Percentiles rank a stretch among this genome's conserved stretches.
These are phyloP conservation scores for Xerocomus cyaneibrunnescens DNA, from an alignment of 1,284 basidiomycete genomes.

Conservation along the genomic window DNA sequence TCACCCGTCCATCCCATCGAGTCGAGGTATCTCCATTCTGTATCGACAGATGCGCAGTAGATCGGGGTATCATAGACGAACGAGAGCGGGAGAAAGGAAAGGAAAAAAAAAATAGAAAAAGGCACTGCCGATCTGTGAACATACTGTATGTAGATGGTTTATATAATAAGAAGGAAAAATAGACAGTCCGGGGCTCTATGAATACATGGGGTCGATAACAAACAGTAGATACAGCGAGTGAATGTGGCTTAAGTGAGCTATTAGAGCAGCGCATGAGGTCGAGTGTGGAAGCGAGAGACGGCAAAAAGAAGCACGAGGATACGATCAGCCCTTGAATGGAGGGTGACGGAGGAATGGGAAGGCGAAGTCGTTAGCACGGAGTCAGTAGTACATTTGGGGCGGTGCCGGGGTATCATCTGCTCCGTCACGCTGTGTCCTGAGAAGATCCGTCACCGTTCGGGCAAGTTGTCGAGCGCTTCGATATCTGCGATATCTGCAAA, in stretches of 20 bases:
- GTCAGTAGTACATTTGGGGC: background rate
- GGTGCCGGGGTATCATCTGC: constrained; percentile 6
- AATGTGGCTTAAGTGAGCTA: constrained; percentile 10
- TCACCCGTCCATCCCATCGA: background rate
- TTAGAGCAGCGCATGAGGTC: constrained; percentile 2
- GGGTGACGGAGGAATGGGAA: background rate
- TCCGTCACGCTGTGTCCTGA: background rate
- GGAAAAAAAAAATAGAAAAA: background rate
- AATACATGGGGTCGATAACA: constrained; percentile 20
- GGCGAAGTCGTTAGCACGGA: background rate
- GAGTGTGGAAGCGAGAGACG: constrained; percentile 3
- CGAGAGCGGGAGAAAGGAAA: too few relatives aligned
- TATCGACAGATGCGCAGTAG: background rate
- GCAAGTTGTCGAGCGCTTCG: constrained; percentile 26
- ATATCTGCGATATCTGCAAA: constrained; percentile 29
- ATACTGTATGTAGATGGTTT: constrained; percentile 8
- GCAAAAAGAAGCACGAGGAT: background rate
- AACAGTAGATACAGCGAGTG: constrained; percentile 19
- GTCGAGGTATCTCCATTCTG: constrained; percentile 2
- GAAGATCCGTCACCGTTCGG: constrained; percentile 19
- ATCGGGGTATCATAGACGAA: constrained; percentile 5
- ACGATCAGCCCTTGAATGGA: background rate
- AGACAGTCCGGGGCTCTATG: constrained; percentile 7
- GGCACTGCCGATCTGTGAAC: background rate
- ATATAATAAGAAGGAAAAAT: background rate